Conservation (phyloP, 169 alveolate genomes). For the Amoebophrya sp. region DNA sequence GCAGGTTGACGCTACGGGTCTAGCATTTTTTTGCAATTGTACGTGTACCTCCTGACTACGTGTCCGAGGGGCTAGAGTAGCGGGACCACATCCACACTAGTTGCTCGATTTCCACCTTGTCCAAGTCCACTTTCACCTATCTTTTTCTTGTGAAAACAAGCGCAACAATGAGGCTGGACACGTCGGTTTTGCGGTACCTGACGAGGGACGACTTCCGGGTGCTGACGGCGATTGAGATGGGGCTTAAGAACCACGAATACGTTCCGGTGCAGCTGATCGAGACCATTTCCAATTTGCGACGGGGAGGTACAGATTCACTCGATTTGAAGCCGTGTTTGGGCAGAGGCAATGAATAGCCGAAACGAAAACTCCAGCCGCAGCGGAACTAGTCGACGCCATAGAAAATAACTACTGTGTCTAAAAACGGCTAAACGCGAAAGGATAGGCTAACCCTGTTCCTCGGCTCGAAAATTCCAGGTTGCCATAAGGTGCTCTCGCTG, state of each 20-base stretch:
- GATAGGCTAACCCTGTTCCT: not conserved
- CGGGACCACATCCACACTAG: no score
- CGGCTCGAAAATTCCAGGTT: constrained; percentile 27
- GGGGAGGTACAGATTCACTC: constrained; percentile 53
- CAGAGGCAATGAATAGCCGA: constrained; percentile 14
- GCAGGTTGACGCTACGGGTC: no score
- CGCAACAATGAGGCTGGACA: constrained; percentile 32
- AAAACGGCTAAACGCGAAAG: not conserved
- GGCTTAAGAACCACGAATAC: constrained; percentile 95
- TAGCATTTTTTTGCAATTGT: no score
- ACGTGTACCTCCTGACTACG: no score
- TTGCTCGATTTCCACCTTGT: not conserved
- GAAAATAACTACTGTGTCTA: not conserved
- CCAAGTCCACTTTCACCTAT: not conserved
- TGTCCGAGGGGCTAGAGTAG: no score
- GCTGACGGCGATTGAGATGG: constrained; percentile 82
- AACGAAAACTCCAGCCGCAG: not conserved
- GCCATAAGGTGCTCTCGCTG: constrained; percentile 61
- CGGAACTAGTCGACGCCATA: no score
- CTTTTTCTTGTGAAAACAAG: not conserved
- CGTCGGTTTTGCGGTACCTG: constrained; percentile 42
- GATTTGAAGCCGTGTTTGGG: not conserved
- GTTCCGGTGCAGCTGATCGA: constrained; percentile 88
- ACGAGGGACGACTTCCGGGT: constrained; percentile 45
- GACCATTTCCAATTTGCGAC: constrained; percentile 84